A percentile compares a stretch with the other conserved stretches of the same genome.
Conservation (phyloP, 345 rosid species). For the Syzygium grande region DNA sequence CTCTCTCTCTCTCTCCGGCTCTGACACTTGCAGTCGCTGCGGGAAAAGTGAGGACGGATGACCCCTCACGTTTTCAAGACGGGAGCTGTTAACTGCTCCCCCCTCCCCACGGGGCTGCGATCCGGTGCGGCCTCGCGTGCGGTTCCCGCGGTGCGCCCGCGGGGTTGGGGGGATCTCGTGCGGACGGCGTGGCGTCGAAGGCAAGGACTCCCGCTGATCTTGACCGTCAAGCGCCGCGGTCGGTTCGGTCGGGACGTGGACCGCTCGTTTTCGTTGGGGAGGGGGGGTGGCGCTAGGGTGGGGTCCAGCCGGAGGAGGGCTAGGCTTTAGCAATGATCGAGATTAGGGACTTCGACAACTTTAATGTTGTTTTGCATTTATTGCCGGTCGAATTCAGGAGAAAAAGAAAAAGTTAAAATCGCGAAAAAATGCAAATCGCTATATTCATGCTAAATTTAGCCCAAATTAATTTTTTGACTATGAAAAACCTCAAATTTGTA, state of each 20-base stretch:
- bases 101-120: not conserved
- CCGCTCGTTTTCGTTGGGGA: not conserved
- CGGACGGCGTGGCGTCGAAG: not conserved
- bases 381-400: not conserved
- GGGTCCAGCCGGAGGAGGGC: not conserved
- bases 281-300: not conserved
- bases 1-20: not conserved
- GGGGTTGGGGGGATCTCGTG: not conserved
- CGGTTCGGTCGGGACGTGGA: not conserved
- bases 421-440: too few relatives aligned
- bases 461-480: too few relatives aligned
- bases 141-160: not conserved
- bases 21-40: not conserved
- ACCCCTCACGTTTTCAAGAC: not conserved
- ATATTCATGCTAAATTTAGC: too few relatives aligned
- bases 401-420: too few relatives aligned
- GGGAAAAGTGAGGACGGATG: not conserved
- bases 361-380: not conserved
- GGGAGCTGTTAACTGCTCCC: not conserved
- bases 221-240: not conserved
- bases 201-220: not conserved
- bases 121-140: not conserved
- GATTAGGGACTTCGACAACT: not conserved
- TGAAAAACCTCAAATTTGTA: too few relatives aligned
- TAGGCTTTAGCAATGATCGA: not conserved